Conservation (phyloP, 2,329 filamentous ascomycete genomes). For the Fusarium citri region DNA sequence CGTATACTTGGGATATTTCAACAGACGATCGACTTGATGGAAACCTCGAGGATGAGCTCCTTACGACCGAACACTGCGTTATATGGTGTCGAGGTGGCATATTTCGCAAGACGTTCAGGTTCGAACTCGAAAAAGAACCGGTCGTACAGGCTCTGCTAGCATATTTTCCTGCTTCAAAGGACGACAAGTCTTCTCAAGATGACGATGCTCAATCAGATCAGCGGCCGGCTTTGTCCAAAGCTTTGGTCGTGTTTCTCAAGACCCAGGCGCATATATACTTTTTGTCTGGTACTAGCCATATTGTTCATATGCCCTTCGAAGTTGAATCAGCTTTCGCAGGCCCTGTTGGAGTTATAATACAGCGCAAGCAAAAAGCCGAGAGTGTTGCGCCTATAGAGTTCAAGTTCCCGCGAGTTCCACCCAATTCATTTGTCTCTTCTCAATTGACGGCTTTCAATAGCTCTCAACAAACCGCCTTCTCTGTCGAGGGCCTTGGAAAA, state of each 20-base stretch:
- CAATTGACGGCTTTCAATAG: conserved; percentile 67
- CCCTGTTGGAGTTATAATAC: conserved; percentile 84
- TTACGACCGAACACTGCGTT: conserved; percentile 79
- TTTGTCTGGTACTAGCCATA: conserved; percentile 85
- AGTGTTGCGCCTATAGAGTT: conserved; percentile 63
- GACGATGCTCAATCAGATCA: conserved; percentile 25
- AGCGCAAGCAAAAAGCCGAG: conserved; percentile 75
- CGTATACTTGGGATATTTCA: conserved; percentile 81
- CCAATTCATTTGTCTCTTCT: conserved; percentile 84
- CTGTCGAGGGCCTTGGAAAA: conserved; percentile 66
- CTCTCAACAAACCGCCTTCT: conserved; percentile 66
- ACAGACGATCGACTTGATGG: conserved; percentile 55
- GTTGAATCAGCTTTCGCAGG: conserved; percentile 88
- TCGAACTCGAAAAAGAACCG: conserved; percentile 86
- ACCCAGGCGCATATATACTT: conserved; percentile 96
- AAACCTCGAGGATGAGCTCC: conserved; percentile 78
- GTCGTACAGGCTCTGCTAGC: conserved; percentile 89
- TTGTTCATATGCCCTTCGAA: conserved; percentile 94
- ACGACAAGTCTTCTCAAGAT: conserved; percentile 40
- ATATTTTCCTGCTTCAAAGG: conserved; percentile 74
- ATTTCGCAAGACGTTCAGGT: conserved; percentile 86
- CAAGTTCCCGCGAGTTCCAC: conserved; percentile 73
- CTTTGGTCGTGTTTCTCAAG: conserved; percentile 90
- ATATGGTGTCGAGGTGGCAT: conserved; percentile 90
- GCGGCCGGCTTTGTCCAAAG: conserved; percentile 63